Conservation (phyloP, 2,329 filamentous ascomycete genomes). For the Aspergillus fumigatus region DNA sequence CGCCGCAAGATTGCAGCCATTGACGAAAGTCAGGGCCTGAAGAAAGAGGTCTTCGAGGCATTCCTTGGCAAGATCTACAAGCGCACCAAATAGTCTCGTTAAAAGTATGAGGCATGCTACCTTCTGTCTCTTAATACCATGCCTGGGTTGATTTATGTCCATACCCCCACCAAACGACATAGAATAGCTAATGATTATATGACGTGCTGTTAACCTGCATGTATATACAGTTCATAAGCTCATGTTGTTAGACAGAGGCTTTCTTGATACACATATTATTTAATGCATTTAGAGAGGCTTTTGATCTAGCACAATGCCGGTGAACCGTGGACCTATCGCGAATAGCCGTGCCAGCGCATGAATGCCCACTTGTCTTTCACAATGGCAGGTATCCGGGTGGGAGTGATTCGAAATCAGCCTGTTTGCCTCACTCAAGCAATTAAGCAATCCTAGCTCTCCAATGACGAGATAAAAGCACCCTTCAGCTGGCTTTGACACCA, state of each 20-base stretch:
- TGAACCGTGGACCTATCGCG: neutral
- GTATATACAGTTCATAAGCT: neutral
- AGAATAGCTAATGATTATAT: neutral
- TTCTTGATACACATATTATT: neutral
- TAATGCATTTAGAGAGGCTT: neutral
- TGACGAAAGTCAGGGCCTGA: slow-evolving; percentile 83
- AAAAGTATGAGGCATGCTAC: neutral
- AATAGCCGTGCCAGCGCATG: neutral
- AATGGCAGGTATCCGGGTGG: neutral
- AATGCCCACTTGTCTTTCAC: neutral
- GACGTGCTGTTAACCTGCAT: neutral
- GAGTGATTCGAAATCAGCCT: neutral
- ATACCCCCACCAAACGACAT: neutral
- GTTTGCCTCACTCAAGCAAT: neutral
- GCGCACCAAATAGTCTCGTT: slow-evolving; percentile 71
- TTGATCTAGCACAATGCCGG: neutral
- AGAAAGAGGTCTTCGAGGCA: slow-evolving; percentile 81
- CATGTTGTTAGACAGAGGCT: neutral
- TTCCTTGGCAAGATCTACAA: slow-evolving; percentile 98
- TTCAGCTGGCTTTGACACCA: neutral
- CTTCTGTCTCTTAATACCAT: neutral
- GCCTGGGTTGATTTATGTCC: neutral
- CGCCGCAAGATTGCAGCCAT: slow-evolving; percentile 68
- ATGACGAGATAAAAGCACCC: neutral
- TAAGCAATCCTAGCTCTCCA: neutral